These are phyloP conservation scores for Volvox africanus DNA, from an alignment of 139 green algal genomes.

Conservation along the genomic window DNA sequence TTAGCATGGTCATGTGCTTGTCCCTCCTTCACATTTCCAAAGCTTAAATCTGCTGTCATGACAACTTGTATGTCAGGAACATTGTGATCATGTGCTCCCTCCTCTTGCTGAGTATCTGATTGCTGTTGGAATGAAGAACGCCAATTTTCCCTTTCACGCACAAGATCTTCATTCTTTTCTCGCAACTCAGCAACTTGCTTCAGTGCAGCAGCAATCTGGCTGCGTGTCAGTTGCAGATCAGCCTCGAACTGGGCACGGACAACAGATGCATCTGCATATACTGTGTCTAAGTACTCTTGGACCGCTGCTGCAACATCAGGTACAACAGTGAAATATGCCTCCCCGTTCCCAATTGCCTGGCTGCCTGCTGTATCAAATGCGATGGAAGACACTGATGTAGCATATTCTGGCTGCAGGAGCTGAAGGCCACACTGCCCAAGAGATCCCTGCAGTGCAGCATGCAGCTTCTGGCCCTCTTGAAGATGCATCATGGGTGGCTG, in stretches of 20 bases:
- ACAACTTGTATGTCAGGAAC: too few relatives aligned
- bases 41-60: too few relatives aligned
- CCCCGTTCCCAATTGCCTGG: neutral
- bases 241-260: neutral
- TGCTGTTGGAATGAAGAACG: too few relatives aligned
- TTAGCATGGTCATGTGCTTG: too few relatives aligned
- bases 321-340: neutral
- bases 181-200: neutral
- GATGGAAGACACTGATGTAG: neutral
- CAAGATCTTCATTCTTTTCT: too few relatives aligned
- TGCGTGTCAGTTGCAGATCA: neutral
- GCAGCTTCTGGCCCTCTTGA: too few relatives aligned
- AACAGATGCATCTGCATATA: neutral
- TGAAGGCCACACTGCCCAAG: conserved; percentile 4
- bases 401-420: neutral
- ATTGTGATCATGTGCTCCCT: too few relatives aligned
- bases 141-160: too few relatives aligned
- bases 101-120: too few relatives aligned
- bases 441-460: neutral
- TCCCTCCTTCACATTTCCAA: too few relatives aligned
- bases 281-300: neutral
- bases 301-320: conserved; percentile 13
- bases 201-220: neutral
- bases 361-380: neutral
- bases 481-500: too few relatives aligned